Base-by-base conservation (phyloP, 2,329 filamentous ascomycete species). In the Fusarium sp. region DNA sequence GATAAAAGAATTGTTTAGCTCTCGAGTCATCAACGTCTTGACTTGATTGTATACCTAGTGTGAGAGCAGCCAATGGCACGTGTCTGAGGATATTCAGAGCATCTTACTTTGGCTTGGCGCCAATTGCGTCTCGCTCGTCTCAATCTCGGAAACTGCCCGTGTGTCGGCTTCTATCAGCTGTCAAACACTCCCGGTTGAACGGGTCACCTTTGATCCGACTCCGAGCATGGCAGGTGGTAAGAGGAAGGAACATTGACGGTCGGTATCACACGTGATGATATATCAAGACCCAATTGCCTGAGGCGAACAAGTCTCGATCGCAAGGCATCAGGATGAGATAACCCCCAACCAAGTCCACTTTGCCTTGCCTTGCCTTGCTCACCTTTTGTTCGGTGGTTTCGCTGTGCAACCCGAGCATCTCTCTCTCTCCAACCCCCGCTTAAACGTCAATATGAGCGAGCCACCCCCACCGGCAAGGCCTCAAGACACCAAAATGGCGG, bases 361-460 rank as follows among this genome's bases (percentile, higher is more conserved):
- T 28, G 31, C 41, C 19, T 19, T 19, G 19, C 44, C 39, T 51
- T 32, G 36, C 41, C 28, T 46, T 38, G 26, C 42, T 42, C 43
- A 50, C 47, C 40, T 52, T 19, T 19, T 19, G 19, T 40, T 64
- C 61, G 61, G 61, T 55, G 58, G 58, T 61, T 64, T 61, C 59
- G 58, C 40, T 48, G 43, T 28, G 26, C 35, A 22, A 24, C 36
- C 25, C 13, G 24, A 58, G 36, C 36, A 58, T 54, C 53, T 41
- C 40, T 58, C 12, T 35, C 55, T 22, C 19, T 32, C 25, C 26
- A 49, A 31, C 35, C 56, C 61, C 61, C 61, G 61, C 61, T 53
- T 56, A 65, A 60, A 65, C 56, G 61, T 65, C 61, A 65, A 65
- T 40, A 57, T 68, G 67, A 69, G 53, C 59, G 56, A 56, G 59